Evolutionary conservation across 129 eudicot species (phyloP).

Genomic region (Flaveria trinervia): DNA sequence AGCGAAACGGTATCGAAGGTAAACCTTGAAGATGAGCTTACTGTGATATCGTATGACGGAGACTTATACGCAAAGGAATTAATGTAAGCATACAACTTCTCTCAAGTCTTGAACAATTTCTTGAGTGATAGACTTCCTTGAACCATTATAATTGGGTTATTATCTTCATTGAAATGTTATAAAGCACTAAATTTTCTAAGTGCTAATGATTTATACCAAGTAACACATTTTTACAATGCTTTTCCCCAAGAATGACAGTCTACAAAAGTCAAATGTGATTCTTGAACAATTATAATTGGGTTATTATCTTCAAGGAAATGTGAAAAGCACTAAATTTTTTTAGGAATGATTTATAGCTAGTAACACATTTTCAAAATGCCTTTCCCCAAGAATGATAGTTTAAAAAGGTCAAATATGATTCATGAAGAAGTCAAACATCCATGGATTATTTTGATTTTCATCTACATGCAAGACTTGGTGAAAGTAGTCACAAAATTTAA

Average conservation of each 20-base stretch:
- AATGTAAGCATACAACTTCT: conserved; percentile 44
- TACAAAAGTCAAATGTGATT: neutral
- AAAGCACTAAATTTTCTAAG: neutral
- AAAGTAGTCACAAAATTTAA: conserved; percentile 6
- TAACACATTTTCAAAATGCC: neutral
- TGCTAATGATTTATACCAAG: neutral
- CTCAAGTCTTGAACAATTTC: neutral
- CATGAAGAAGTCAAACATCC: conserved; percentile 4
- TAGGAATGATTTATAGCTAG: neutral
- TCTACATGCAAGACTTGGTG: neutral
- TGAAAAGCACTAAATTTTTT: neutral
- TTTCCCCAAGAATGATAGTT: neutral
- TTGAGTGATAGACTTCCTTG: neutral
- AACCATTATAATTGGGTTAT: neutral
- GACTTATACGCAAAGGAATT: conserved; percentile 46
- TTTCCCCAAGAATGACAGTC: neutral
- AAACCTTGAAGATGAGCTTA: conserved; percentile 53
- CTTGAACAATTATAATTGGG: neutral
- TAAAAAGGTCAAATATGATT: neutral
- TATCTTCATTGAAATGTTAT: neutral
- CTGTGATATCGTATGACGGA: conserved; percentile 47
- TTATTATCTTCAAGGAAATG: neutral
- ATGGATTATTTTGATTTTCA: neutral
- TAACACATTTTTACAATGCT: neutral
- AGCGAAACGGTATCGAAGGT: conserved; percentile 43